Conservation (phyloP, 1,139 yeast species). For the Chernovozyma aurita region DNA sequence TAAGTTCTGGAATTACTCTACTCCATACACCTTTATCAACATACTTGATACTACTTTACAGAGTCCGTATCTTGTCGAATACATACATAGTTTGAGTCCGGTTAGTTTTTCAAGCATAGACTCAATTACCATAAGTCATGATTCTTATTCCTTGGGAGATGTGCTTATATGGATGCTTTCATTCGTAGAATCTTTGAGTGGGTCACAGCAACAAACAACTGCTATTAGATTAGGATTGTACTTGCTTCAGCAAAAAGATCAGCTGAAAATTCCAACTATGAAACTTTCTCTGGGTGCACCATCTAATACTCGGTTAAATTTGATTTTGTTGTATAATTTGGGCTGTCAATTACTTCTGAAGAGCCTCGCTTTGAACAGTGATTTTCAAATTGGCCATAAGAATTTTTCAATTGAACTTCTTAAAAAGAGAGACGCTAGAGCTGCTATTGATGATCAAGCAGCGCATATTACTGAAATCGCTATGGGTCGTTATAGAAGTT, state of each 20-base stretch:
- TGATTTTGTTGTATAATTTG: slow-evolving; percentile 3
- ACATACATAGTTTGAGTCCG: slow-evolving; percentile 9
- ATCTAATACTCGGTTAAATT: background rate
- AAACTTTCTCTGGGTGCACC: background rate
- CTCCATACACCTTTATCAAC: slow-evolving; percentile 49
- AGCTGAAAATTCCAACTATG: background rate
- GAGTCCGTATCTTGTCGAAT: slow-evolving; percentile 32
- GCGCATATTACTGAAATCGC: slow-evolving; percentile 20
- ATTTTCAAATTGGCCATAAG: slow-evolving; percentile 13
- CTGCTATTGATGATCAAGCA: slow-evolving; percentile 29
- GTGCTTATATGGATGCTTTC: slow-evolving; percentile 39
- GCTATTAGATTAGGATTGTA: slow-evolving; percentile 36
- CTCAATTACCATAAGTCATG: background rate
- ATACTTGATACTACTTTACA: slow-evolving; percentile 50
- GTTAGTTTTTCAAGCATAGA: background rate
- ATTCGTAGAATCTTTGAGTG: slow-evolving; percentile 30
- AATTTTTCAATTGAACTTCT: slow-evolving; percentile 20
- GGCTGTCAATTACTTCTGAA: slow-evolving; percentile 13
- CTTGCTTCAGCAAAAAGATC: slow-evolving; percentile 21
- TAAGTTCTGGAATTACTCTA: slow-evolving; percentile 48
- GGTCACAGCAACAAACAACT: slow-evolving; percentile 38
- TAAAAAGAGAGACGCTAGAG: slow-evolving; percentile 31
- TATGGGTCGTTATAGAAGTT: slow-evolving; percentile 9
- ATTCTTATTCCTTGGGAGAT: slow-evolving; percentile 19
- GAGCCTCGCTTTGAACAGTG: slow-evolving; percentile 13